phyloP scores from a whole-genome alignment of 208 protist genomes.

The Leishmania lainsoni region DNA sequence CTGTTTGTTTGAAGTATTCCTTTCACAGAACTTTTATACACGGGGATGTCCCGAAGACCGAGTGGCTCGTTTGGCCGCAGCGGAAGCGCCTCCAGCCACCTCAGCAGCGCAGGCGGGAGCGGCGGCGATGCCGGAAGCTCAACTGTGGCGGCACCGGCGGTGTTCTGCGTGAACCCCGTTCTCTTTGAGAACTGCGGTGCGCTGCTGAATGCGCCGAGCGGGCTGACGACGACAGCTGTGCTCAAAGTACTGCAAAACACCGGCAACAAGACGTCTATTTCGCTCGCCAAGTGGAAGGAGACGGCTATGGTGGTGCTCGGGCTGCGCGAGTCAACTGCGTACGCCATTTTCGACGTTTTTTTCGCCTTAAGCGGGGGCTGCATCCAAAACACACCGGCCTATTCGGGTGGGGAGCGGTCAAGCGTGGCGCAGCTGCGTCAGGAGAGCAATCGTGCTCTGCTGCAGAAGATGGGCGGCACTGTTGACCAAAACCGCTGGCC shows the following conservation, averaged over 20 bases:
- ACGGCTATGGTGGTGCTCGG: conserved; percentile 69
- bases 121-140: conserved; percentile 22
- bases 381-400: conserved; percentile 66
- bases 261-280: conserved; percentile 76
- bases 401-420: conserved; percentile 45
- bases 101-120: not conserved
- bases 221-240: conserved; percentile 73
- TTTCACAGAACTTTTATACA: not conserved
- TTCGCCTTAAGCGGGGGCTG: conserved; percentile 82
- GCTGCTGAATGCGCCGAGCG: conserved; percentile 68
- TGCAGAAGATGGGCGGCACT: conserved; percentile 85
- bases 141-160: conserved; percentile 40
- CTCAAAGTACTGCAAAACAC: conserved; percentile 74
- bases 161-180: conserved; percentile 83
- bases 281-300: conserved; percentile 77
- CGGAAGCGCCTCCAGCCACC: conserved; percentile 24
- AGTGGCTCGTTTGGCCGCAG: conserved; percentile 35
- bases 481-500: conserved; percentile 80
- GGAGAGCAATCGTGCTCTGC: conserved; percentile 74
- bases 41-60: conserved; percentile 22
- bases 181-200: conserved; percentile 85
- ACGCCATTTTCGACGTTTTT: conserved; percentile 88
- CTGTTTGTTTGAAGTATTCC: not conserved
- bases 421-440: conserved; percentile 77
- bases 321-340: conserved; percentile 65